These are phyloP conservation scores for Giardia muris DNA, from an alignment of 208 protist species.

Conservation along the genomic window DNA sequence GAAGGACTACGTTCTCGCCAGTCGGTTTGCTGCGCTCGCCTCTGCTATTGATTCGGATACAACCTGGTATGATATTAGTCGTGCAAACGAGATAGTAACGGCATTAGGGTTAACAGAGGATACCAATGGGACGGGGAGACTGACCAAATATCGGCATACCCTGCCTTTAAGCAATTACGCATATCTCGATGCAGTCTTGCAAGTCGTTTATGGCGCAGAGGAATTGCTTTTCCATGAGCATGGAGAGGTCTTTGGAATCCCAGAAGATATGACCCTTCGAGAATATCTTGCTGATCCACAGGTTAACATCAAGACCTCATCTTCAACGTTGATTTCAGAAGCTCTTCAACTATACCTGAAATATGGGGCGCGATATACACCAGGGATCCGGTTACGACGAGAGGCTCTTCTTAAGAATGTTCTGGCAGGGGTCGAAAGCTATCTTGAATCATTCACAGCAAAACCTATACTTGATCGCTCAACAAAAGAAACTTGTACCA, in stretches of 20 bases:
- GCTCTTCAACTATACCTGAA: not conserved
- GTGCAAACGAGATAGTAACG: too few species aligned
- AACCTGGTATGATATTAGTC: too few species aligned
- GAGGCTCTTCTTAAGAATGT: not conserved
- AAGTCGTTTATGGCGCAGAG: not conserved
- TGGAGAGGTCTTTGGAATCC: not conserved
- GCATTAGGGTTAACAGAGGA: too few species aligned
- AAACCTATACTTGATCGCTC: not conserved
- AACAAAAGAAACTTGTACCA: not conserved
- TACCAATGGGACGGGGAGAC: too few species aligned
- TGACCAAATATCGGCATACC: not conserved
- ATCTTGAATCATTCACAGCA: not conserved
- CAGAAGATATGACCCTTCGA: not conserved
- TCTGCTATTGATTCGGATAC: not conserved
- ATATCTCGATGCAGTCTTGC: not conserved
- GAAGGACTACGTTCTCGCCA: not conserved
- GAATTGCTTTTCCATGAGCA: not conserved
- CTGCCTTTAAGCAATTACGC: not conserved
- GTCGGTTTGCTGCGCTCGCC: not conserved
- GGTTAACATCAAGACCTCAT: not conserved
- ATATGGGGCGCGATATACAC: not conserved
- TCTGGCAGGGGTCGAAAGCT: not conserved
- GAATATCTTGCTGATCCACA: not conserved
- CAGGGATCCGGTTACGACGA: not conserved
- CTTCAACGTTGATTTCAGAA: not conserved